Conservation (phyloP, 169 alveolate species). For the Plasmodium fragile region DNA sequence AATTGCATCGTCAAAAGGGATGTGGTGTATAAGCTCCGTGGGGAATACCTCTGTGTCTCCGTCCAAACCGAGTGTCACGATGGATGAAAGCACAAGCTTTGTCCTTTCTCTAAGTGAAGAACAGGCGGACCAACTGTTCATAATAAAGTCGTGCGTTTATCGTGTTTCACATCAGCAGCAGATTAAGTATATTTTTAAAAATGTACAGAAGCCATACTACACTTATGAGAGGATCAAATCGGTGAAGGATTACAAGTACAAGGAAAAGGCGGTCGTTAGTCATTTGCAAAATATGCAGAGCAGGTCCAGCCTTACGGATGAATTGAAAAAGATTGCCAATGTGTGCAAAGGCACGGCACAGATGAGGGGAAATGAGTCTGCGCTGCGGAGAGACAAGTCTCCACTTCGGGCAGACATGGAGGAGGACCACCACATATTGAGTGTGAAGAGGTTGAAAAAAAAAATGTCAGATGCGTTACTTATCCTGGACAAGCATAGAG, state of each 20-base stretch:
- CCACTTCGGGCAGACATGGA: neutral
- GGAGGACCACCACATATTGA: constrained; percentile 5
- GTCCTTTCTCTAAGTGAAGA: constrained; percentile 11
- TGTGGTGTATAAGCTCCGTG: neutral
- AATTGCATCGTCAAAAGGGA: neutral
- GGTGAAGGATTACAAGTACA: constrained; percentile 43
- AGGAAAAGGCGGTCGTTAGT: neutral
- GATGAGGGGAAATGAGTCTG: neutral
- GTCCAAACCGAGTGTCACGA: neutral
- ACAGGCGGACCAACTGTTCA: constrained; percentile 2
- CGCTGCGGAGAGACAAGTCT: neutral
- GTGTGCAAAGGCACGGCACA: neutral
- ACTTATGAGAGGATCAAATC: constrained; percentile 16
- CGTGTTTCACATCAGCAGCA: neutral
- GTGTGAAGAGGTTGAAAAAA: constrained; percentile 24
- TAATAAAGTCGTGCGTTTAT: neutral
- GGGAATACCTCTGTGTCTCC: neutral
- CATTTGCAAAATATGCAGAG: neutral
- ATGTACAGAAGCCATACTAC: neutral
- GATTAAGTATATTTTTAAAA: neutral
- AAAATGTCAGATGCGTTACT: constrained; percentile 17
- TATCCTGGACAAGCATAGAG: constrained; percentile 13
- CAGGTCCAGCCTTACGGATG: neutral
- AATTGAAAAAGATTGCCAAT: constrained; percentile 3
- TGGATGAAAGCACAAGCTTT: neutral